Percentiles rank a stretch among this genome's conserved stretches.
These are phyloP conservation scores for Epichloe glyceriae DNA, from an alignment of 2,329 filamentous ascomycete genomes.

Conservation along the genomic window DNA sequence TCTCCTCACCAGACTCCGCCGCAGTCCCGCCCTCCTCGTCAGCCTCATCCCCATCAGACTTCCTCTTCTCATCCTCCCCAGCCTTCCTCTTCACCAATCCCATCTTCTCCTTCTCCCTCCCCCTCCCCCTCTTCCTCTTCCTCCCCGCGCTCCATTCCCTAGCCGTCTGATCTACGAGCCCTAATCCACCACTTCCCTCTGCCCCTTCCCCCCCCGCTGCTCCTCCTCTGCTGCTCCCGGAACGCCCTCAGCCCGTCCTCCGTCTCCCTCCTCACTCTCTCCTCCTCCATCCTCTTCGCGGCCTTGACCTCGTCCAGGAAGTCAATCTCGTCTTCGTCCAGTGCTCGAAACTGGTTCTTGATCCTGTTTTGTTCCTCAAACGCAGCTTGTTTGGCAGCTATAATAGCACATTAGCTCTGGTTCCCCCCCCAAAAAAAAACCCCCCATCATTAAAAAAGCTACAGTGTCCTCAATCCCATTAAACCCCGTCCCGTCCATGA, in stretches of 20 bases:
- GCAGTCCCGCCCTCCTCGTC: no score
- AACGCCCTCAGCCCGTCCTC: constrained; percentile 45
- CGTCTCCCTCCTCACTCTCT: constrained; percentile 38
- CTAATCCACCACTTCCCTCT: constrained; percentile 21
- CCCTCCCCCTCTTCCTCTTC: constrained; percentile 15
- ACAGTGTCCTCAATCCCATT: no score
- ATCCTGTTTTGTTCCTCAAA: constrained; percentile 63
- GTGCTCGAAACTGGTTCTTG: constrained; percentile 62
- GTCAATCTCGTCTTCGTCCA: constrained; percentile 69
- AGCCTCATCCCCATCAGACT: neutral
- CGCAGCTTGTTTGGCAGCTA: constrained; percentile 68
- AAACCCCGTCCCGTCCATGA: no score
- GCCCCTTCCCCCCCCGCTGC: constrained; percentile 21
- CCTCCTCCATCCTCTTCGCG: constrained; percentile 39
- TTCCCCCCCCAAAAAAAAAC: neutral
- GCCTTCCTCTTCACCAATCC: constrained; percentile 1
- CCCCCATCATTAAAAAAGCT: neutral
- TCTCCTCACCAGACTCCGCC: constrained; percentile 1
- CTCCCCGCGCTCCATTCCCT: constrained; percentile 12
- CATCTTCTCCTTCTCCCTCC: constrained; percentile 6
- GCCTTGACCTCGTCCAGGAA: constrained; percentile 52
- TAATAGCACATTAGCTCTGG: neutral
- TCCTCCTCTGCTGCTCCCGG: constrained; percentile 34
- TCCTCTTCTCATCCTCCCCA: constrained; percentile 5
- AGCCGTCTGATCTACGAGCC: constrained; percentile 8